Base-by-base conservation (phyloP, 805 yeast genomes). In the Cyberlindnera bimundalis region DNA sequence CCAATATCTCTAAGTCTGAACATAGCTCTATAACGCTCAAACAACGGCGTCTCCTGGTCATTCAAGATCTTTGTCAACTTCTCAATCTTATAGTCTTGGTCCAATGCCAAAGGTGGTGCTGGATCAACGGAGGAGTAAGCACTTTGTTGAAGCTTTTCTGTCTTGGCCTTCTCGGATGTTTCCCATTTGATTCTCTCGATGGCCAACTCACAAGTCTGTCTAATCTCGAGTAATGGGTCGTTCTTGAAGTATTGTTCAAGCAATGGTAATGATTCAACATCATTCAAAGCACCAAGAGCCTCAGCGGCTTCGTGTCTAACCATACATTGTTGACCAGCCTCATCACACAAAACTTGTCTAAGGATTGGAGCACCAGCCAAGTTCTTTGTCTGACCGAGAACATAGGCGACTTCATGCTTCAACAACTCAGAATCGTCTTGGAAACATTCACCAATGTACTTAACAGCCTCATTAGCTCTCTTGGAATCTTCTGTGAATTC, bases 281-380 rank as follows among this genome's bases (percentile, higher is more conserved):
- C 96, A 35, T 96, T 96, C 38, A 93, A 71, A 32, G 99, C 99
- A 47, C 99, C 99, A 40, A 93, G 72, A 31, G 98, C 99, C 66
- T 93, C 99, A 7, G 99, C 99, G 14, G 99, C 99, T 65, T 93
- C 99, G 64, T 93, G 99, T 64, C 99, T 84, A 27, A 93, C 99
- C 98, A 93, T 93, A 46, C 85, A 72, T 60, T 85, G 93, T 68
- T 91, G 98, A 52, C 70, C 71, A 13, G 69, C 51, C 18, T 60
- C 57, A 61, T 82, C 80, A 35, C 67, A 65, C 55, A 93, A 73
- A 17, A 88, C 96, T 7, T 73, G 72, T 61, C 87, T 76, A 46
- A 93, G 73, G 35, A 79, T 72, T 35, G 86, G 83, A 45, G 91
- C 85, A 43, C 96, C 88, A 42, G 76, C 64, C 52, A 80, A 59